Percentiles rank a stretch among this genome's conserved stretches.
phyloP scores from a whole-genome alignment of 1,284 basidiomycete genomes.

The Melampsora occidentalis region DNA sequence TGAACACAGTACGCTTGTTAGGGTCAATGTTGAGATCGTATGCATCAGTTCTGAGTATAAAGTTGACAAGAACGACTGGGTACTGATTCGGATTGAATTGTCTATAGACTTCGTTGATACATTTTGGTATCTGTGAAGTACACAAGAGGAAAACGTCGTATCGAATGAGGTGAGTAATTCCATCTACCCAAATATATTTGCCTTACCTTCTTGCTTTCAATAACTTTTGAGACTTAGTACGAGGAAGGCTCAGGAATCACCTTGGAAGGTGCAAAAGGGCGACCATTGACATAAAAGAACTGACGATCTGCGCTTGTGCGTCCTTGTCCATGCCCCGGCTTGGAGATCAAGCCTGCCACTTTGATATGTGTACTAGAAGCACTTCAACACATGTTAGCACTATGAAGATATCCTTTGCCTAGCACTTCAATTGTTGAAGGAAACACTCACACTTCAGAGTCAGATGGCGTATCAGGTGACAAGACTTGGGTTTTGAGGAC shows the following conservation, averaged over 20 bases:
- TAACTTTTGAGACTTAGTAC: neutral
- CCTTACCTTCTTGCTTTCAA: neutral
- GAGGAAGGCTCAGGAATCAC: conserved; percentile 55
- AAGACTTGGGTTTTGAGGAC: conserved; percentile 44
- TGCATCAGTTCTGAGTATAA: conserved; percentile 72
- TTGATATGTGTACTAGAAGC: conserved; percentile 54
- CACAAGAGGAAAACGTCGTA: neutral
- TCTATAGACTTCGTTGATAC: conserved; percentile 84
- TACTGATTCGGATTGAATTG: conserved; percentile 75
- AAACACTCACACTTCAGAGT: conserved; percentile 17
- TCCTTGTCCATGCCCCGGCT: conserved; percentile 69
- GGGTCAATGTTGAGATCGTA: conserved; percentile 96
- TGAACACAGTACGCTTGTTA: conserved; percentile 89
- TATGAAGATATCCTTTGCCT: neutral
- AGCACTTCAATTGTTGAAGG: neutral
- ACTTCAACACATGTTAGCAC: neutral
- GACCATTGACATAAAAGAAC: conserved; percentile 89
- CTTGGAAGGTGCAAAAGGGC: conserved; percentile 78
- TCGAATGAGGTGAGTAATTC: too few species aligned
- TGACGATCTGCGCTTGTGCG: conserved; percentile 78
- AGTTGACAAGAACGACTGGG: conserved; percentile 80
- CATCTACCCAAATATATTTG: too few species aligned
- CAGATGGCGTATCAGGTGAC: conserved; percentile 41
- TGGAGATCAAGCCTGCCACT: conserved; percentile 74
- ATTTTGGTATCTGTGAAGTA: conserved; percentile 67